Conservation (phyloP, 345 rosid species). For the Heritiera fomes region DNA sequence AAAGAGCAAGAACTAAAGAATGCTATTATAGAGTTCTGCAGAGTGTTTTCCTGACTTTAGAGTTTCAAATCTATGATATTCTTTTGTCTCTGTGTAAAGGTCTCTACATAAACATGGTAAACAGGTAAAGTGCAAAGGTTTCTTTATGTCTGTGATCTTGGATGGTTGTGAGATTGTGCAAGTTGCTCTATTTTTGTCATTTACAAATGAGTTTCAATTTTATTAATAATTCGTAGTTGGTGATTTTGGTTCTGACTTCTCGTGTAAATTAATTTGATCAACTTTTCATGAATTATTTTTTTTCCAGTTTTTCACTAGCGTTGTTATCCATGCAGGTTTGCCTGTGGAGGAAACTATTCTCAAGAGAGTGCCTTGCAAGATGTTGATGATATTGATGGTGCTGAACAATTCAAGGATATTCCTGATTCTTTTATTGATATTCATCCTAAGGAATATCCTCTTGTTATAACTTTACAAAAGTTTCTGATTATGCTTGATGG, state of each 20-base stretch:
- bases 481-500: slow-evolving; percentile 65
- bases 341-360: slow-evolving; percentile 27
- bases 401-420: slow-evolving; percentile 39
- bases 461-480: slow-evolving; percentile 52
- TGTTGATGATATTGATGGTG: slow-evolving; percentile 35
- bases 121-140: neutral
- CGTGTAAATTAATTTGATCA: neutral
- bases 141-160: neutral
- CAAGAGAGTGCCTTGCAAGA: slow-evolving; percentile 27
- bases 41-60: neutral
- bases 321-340: slow-evolving; percentile 36
- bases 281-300: neutral
- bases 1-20: neutral
- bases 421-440: slow-evolving; percentile 45
- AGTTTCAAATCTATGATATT: neutral
- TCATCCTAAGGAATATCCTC: slow-evolving; percentile 40
- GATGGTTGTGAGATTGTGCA: neutral
- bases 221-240: neutral
- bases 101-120: neutral
- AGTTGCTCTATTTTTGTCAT: neutral
- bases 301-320: neutral
- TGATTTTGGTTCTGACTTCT: neutral
- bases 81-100: neutral
- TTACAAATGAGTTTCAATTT: neutral
- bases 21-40: neutral